phyloP scores from a whole-genome alignment of 306 rosid species.

The Sophora flavescens region DNA sequence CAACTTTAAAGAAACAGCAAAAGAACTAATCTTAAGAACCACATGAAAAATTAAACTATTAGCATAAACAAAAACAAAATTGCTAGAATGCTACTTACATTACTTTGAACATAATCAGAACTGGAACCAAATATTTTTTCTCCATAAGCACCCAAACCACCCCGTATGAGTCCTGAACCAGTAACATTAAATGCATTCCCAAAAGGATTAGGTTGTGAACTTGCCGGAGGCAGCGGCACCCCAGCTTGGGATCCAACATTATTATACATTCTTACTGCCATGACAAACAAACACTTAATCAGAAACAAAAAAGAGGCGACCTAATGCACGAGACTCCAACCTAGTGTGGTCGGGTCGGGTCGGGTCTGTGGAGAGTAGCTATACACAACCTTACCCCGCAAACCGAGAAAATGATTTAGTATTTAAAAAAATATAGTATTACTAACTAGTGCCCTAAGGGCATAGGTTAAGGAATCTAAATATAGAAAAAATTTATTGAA shows the following conservation, averaged over 20 bases:
- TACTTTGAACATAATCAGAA: slow-evolving; percentile 99
- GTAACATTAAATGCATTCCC: slow-evolving; percentile 92
- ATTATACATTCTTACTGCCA: slow-evolving; percentile 68
- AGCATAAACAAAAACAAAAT: not conserved
- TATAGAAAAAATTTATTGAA: too few species aligned
- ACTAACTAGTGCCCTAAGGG: too few species aligned
- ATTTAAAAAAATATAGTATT: too few species aligned
- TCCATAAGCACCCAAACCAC: slow-evolving; percentile 97
- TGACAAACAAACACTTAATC: not conserved
- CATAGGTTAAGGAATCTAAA: too few species aligned
- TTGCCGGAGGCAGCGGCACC: slow-evolving; percentile 57
- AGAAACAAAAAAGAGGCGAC: not conserved
- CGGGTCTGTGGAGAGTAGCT: too few species aligned
- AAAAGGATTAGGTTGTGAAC: slow-evolving; percentile 80
- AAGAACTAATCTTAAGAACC: slow-evolving; percentile 17
- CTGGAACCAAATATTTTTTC: slow-evolving; percentile 92
- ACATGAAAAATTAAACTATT: not conserved
- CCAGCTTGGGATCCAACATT: slow-evolving; percentile 75
- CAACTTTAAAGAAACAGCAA: not conserved
- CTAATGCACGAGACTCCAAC: too few species aligned
- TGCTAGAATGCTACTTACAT: slow-evolving; percentile 61
- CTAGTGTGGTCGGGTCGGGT: too few species aligned
- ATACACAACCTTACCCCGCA: too few species aligned
- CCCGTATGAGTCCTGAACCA: slow-evolving; percentile 93
- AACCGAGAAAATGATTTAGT: too few species aligned